Percentiles rank a stretch among this genome's conserved stretches.
These are phyloP conservation scores for Fusarium buxicola DNA, from an alignment of 2,329 filamentous ascomycete species.

Conservation along the genomic window DNA sequence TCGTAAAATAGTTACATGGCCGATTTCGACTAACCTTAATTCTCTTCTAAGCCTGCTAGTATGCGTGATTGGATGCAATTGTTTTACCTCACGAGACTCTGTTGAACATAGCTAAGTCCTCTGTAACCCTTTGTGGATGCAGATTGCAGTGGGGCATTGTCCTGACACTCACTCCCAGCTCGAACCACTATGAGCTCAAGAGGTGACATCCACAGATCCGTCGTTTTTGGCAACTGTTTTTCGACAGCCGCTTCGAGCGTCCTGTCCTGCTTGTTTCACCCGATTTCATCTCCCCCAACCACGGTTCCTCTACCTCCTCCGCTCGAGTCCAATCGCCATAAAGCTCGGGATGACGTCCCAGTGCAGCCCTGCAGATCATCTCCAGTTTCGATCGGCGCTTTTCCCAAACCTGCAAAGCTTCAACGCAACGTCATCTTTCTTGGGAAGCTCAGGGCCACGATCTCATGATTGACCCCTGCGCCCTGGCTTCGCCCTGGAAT, in stretches of 20 bases:
- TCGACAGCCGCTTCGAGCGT: constrained; percentile 30
- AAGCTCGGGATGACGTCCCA: constrained; percentile 32
- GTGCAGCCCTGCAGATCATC: constrained; percentile 46
- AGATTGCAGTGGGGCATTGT: not conserved
- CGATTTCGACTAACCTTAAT: no score
- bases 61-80: not conserved
- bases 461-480: constrained; percentile 38
- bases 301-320: constrained; percentile 25
- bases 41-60: no score
- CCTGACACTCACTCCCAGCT: constrained; percentile 12
- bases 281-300: constrained; percentile 21
- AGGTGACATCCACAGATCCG: not conserved
- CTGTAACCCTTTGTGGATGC: not conserved
- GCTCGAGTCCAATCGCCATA: constrained; percentile 34
- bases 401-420: constrained; percentile 43
- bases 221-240: not conserved
- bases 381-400: constrained; percentile 49
- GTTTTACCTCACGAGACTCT: not conserved
- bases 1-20: no score
- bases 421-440: constrained; percentile 34
- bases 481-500: constrained; percentile 19
- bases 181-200: constrained; percentile 6
- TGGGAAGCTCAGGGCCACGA: constrained; percentile 35
- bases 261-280: constrained; percentile 21
- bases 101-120: not conserved